Base-by-base conservation (phyloP, 345 rosid genomes). In the Melastoma malabathricum region DNA sequence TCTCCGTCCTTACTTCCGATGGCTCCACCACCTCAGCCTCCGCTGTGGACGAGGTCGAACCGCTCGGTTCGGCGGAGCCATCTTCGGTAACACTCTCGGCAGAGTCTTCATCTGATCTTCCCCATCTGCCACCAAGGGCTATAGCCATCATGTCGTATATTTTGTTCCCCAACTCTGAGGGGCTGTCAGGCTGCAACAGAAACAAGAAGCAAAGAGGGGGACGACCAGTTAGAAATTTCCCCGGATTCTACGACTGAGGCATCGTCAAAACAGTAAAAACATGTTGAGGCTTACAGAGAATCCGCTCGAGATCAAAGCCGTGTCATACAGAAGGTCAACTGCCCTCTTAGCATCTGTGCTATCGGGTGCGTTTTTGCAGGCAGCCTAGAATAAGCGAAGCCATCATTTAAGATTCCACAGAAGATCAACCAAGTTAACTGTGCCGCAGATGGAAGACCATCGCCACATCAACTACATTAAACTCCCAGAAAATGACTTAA, bases 51-150 rank as follows among this genome's bases (percentile, higher is more conserved):
- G 39, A 52, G 0, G 51, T 51, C 45, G 9, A 61, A 1, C 59
- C 49, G 3, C 57, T 62, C 2, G 76, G 44, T 62, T 75, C 77
- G 18, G 10, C 54, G 2, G 62, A 51, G 63, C 57, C 47, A 29
- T 54, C 74, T 46, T 64, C 74, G 4, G 25, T 43, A 41, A 0
- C 14, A 0, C 43, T 48, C 18, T 59, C 71, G 10, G 20, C 65
- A 27, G 52, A 73, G 12, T 52, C 81, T 5, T 64, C 80, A 44
- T 84, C 93, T 10, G 70, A 70, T 64, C 93, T 72, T 18, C 95
- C 98, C 99, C 99, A 93, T 79, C 95, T 81, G 48, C 97, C 97
- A 43, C 97, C 97, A 13, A 93, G 81, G 15, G 99, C 99, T 84
- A 93, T 76, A 1, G 90, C 86, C 94, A 93, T 93, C 92, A 93